These are phyloP conservation scores for Botrytis galanthina DNA, from an alignment of 2,329 filamentous ascomycete genomes.

Conservation along the genomic window DNA sequence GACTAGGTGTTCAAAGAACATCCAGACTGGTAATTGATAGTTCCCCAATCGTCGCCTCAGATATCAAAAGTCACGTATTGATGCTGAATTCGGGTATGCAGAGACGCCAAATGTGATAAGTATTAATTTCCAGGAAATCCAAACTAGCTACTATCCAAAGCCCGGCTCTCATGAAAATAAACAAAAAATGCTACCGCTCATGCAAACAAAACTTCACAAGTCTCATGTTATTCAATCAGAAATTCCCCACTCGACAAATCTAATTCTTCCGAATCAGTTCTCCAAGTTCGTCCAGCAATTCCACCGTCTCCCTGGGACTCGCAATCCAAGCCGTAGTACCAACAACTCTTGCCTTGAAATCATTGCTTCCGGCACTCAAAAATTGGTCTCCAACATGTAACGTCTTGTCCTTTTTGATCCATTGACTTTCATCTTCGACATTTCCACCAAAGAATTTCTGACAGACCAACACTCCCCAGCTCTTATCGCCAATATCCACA, in stretches of 20 bases:
- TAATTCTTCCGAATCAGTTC: constrained; percentile 42
- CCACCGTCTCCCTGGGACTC: constrained; percentile 85
- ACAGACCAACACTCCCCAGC: constrained; percentile 89
- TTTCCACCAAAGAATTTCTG: constrained; percentile 80
- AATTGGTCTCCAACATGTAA: constrained; percentile 98
- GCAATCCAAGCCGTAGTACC: constrained; percentile 98
- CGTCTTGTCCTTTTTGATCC: constrained; percentile 71
- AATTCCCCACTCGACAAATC: no score
- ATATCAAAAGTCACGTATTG: neutral
- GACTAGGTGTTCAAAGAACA: neutral
- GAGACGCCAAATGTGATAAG: neutral
- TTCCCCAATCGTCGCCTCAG: neutral
- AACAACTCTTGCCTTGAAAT: constrained; percentile 90
- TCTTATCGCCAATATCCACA: constrained; percentile 97
- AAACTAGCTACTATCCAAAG: neutral
- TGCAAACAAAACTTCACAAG: neutral
- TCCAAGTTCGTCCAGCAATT: constrained; percentile 79
- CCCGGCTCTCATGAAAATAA: neutral
- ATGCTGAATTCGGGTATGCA: neutral
- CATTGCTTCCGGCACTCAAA: constrained; percentile 89
- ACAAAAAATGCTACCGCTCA: neutral
- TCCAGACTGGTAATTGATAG: neutral
- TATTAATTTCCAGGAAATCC: neutral
- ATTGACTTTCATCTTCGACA: constrained; percentile 17
- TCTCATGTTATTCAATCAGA: neutral